These are phyloP conservation scores for Picea sitchensis DNA, from an alignment of 75 land plant species.

Conservation along the genomic window DNA sequence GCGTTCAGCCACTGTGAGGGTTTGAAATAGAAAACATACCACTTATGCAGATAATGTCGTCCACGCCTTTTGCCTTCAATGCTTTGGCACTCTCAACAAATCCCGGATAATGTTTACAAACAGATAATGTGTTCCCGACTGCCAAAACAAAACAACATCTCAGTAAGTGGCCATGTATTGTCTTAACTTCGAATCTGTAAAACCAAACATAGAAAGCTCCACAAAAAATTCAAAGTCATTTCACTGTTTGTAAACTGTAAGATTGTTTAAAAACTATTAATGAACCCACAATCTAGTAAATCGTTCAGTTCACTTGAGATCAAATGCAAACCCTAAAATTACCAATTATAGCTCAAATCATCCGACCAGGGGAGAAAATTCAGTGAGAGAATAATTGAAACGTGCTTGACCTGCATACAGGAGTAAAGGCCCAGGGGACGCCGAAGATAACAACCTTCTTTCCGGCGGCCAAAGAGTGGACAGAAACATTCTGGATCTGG, in stretches of 20 bases:
- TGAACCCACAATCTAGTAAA: too few relatives aligned
- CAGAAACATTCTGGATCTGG: constrained; percentile 38
- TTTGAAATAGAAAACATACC: constrained; percentile 24
- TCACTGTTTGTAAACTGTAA: too few relatives aligned
- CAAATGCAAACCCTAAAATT: too few relatives aligned
- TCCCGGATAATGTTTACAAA: constrained; percentile 62
- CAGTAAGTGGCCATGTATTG: too few relatives aligned
- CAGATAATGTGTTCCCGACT: constrained; percentile 73
- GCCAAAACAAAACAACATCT: constrained; percentile 1
- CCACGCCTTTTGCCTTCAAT: constrained; percentile 61
- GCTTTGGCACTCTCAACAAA: constrained; percentile 56
- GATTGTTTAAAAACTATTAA: too few relatives aligned
- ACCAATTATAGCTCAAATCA: too few relatives aligned
- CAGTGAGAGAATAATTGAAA: not conserved
- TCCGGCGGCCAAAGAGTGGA: constrained; percentile 67
- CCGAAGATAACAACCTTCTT: constrained; percentile 80
- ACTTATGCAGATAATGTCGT: constrained; percentile 53
- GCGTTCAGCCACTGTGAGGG: too few relatives aligned
- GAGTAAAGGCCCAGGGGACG: constrained; percentile 91
- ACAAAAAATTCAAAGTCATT: too few relatives aligned
- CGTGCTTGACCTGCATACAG: constrained; percentile 7
- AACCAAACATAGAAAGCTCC: too few relatives aligned
- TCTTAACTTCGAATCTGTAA: too few relatives aligned
- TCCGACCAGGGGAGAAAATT: too few relatives aligned
- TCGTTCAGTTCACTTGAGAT: too few relatives aligned